Evolutionary conservation across 2,329 filamentous ascomycete genomes (phyloP).

Genomic region (Chalaropsis ovoidea): DNA sequence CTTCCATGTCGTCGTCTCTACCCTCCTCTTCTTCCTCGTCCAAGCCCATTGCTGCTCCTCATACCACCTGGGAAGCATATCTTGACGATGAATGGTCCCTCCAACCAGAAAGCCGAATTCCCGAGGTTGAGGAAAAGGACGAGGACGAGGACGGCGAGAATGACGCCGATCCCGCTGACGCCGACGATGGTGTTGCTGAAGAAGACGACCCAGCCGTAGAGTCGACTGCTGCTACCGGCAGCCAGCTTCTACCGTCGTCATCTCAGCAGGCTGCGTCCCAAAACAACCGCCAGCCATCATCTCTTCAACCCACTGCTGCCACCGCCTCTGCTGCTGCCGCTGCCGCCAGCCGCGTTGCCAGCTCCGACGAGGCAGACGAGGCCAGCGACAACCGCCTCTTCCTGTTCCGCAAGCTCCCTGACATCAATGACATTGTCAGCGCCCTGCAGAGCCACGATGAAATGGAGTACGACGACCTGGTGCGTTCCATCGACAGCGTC

Average conservation of each 20-base stretch:
- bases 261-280: background rate
- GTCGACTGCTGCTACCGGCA: background rate
- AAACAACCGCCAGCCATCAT: background rate
- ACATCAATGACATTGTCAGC: conserved; percentile 20
- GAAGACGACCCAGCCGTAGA: conserved; percentile 1
- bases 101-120: conserved; percentile 34
- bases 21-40: background rate
- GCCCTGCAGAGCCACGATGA: conserved; percentile 42
- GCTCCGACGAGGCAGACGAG: conserved; percentile 26
- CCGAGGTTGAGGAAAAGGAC: conserved; percentile 27
- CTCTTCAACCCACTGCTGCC: background rate
- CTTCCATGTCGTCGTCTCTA: background rate
- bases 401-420: conserved; percentile 18
- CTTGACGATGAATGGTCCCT: conserved; percentile 34
- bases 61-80: conserved; percentile 36
- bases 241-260: background rate
- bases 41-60: conserved; percentile 30
- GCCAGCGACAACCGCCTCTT: conserved; percentile 18
- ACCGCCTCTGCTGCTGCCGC: background rate
- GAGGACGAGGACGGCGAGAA: conserved; percentile 29
- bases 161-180: conserved; percentile 29
- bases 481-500: conserved; percentile 37
- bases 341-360: conserved; percentile 26
- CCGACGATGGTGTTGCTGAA: conserved; percentile 24
- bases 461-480: conserved; percentile 40